Evolutionary conservation across 306 rosid genomes (phyloP), one percentile per base, ranked within the genome.

Genomic region (Malus fusca): DNA sequence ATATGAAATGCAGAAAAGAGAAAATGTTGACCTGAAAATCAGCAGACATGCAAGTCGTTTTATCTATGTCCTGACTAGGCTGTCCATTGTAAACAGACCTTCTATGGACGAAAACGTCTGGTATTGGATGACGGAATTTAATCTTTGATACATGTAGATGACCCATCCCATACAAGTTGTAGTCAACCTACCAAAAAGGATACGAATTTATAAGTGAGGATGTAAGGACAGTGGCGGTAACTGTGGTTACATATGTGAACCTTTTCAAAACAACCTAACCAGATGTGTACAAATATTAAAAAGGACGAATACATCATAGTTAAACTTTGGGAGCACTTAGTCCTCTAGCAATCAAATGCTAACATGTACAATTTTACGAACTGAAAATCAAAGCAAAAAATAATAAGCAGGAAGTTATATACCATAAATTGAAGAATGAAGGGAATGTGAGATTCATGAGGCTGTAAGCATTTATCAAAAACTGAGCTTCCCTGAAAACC

Each of bases 391-490:
- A 10, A 3, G 11, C 30, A 43, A 67, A 15, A n/a, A 19, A 3
- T n/a, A 44, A 56, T 55, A 3, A 4, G 17, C 63, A 43, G 42
- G 67, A 70, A 74, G 33, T 53, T 31, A 69, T 68, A 33, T 68
- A 85, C 88, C 76, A 85, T 65, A 75, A 85, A 85, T 70, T 85
- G 88, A 51, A 85, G 86, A 83, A 85, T 76, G 74, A 78, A 94
- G 51, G 97, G 97, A 78, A 92, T 90, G 82, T 94, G 98, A n/a
- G 98, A 92, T 85, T 94, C 97, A 79, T 90, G 84, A 62, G 98
- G 97, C 77, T 88, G 98, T 68, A 94, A 77, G 68, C 88, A 86
- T 88, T 75, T 82, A 73, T 80, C 88, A 79, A 92, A 82, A 81
- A 88, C 92, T 51, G 90, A 90, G 60, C 97, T 93, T 69, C 84